Evolutionary conservation across 2,329 filamentous ascomycete genomes (phyloP), one percentile per base, ranked within the genome.

Genomic region (Penicillium sp.): DNA sequence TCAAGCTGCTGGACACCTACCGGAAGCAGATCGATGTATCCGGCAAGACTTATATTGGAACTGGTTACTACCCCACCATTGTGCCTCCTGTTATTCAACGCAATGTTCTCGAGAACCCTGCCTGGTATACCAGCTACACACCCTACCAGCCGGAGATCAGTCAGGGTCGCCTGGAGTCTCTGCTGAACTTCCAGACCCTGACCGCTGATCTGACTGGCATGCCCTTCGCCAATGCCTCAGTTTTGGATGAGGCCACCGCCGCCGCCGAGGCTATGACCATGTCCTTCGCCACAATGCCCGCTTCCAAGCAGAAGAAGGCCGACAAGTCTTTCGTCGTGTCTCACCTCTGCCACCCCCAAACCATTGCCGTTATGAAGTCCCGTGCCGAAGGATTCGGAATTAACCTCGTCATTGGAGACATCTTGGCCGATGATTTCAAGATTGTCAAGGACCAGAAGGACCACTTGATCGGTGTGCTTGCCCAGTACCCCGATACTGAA

Each of bases 121-220:
- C 87, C 9, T 97, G 93, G 93, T 97, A 97, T 74, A 97, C 93
- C 38, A 96, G 91, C 76, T 97, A 97, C 74, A 97, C 93, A 0
- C 93, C 93, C 14, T 97, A 97, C 75, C 93, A 97, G 77, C 89
- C 93, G 2, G 93, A 97, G 77, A 96, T 97, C 78, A 96, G 91
- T 72, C 93, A 97, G 76, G 93, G 93, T 34, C 86, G 93, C 51
- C 76, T 97, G 58, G 91, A 97, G 79, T 96, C 91, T 6, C 79
- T 97, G 50, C 79, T 97, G 59, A 97, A 97, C 79, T 97, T 91
- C 78, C 93, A 97, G 79, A 97, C 93, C 16, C 81, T 97, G 78
- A 88, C 96, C 8, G 86, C 87, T 2, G 93, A 97, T 70, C 79
- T 97, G 61, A 97, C 93, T 0, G 91, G 84, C 1, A 81, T 97